Percentiles rank a stretch among this genome's conserved stretches.
Conservation (phyloP, 805 yeast genomes). For the Sporopachydermia lactativora region DNA sequence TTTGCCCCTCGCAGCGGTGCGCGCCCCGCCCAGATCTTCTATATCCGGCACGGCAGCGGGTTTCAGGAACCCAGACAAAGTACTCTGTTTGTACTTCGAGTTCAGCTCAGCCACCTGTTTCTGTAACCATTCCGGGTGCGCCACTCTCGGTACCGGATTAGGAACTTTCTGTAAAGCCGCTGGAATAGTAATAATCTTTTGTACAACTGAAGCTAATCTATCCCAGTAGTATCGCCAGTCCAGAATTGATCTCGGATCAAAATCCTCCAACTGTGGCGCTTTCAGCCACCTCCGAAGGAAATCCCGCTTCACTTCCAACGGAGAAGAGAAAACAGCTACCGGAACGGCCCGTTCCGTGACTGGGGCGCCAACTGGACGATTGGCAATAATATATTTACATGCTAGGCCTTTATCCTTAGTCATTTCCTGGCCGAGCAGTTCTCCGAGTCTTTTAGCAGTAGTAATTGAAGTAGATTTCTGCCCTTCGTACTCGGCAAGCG, state of each 20-base stretch:
- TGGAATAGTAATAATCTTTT: slow-evolving; percentile 90
- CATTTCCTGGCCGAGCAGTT: slow-evolving; percentile 91
- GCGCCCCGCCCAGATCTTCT: slow-evolving; percentile 49
- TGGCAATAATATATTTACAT: slow-evolving; percentile 83
- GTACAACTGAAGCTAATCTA: slow-evolving; percentile 83
- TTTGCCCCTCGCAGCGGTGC: slow-evolving; percentile 25
- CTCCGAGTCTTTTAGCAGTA: slow-evolving; percentile 87
- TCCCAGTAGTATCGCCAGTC: slow-evolving; percentile 93
- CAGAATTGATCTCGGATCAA: slow-evolving; percentile 77
- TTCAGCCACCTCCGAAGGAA: slow-evolving; percentile 79
- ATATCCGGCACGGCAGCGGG: slow-evolving; percentile 44
- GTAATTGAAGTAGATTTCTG: slow-evolving; percentile 94
- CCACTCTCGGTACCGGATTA: slow-evolving; percentile 91
- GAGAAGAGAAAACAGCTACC: slow-evolving; percentile 88
- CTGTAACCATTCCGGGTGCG: slow-evolving; percentile 88
- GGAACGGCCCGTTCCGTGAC: slow-evolving; percentile 96
- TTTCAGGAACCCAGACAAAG: slow-evolving; percentile 44
- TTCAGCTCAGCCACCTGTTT: slow-evolving; percentile 43
- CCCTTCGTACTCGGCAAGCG: slow-evolving; percentile 73
- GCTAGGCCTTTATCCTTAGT: slow-evolving; percentile 93
- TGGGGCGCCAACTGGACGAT: slow-evolving; percentile 71
- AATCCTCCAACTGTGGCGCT: slow-evolving; percentile 60
- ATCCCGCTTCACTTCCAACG: slow-evolving; percentile 47
- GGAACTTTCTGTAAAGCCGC: slow-evolving; percentile 82
- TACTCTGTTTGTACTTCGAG: slow-evolving; percentile 61